These are phyloP conservation scores for Yamadazyma aaseri DNA, from an alignment of 1,139 yeast species.

Conservation along the genomic window DNA sequence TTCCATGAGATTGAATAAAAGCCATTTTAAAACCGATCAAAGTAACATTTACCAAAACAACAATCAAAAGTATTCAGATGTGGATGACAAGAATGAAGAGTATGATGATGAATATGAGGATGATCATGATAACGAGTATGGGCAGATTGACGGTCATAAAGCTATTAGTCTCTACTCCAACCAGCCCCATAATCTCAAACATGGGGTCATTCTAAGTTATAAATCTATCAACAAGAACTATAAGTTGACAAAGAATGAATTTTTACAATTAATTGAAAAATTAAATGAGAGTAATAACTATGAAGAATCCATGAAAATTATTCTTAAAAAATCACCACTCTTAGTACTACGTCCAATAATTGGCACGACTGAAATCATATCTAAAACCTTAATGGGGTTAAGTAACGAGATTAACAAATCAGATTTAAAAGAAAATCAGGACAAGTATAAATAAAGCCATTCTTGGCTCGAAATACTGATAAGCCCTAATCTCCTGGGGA, in stretches of 20 bases:
- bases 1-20: slow-evolving; percentile 14
- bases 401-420: slow-evolving; percentile 77
- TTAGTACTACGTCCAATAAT: slow-evolving; percentile 81
- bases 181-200: slow-evolving; percentile 70
- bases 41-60: slow-evolving; percentile 11
- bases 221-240: slow-evolving; percentile 69
- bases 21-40: slow-evolving; percentile 5
- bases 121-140: slow-evolving; percentile 25
- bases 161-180: slow-evolving; percentile 77
- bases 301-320: slow-evolving; percentile 63
- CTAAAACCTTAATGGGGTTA: slow-evolving; percentile 79
- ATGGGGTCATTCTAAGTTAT: slow-evolving; percentile 75
- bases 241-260: slow-evolving; percentile 61
- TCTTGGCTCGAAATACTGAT: too few species aligned
- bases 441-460: slow-evolving; percentile 30
- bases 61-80: slow-evolving; percentile 13
- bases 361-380: slow-evolving; percentile 90
- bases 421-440: slow-evolving; percentile 36
- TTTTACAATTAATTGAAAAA: slow-evolving; percentile 58
- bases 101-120: slow-evolving; percentile 21
- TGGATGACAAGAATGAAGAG: slow-evolving; percentile 7
- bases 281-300: slow-evolving; percentile 62
- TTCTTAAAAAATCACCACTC: slow-evolving; percentile 79
- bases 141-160: slow-evolving; percentile 46
- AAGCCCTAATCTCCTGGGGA: too few species aligned